Evolutionary conservation across 1,284 basidiomycete species (phyloP), one percentile per base, ranked within the genome.

Genomic region (Cryptococcus sp.): DNA sequence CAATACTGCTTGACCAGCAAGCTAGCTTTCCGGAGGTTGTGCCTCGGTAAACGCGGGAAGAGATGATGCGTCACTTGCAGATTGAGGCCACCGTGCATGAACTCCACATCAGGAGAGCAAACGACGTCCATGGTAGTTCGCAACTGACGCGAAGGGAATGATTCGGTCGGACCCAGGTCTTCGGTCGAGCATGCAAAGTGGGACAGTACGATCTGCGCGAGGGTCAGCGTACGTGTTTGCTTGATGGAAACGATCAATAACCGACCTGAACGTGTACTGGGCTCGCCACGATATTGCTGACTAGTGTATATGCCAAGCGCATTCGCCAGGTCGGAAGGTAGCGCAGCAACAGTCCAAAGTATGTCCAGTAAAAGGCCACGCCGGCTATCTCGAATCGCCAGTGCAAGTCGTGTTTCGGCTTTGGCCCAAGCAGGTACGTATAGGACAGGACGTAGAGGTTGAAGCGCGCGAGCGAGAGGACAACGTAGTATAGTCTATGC

Each of bases 41-140:
- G 95, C 27, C 96, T 83, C 2, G 96, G 96, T 1, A 98, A 82
- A 22, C 96, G 88, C 8, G 95, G 96, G 81, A 98, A 97, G 59
- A 98, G 84, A 78, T 98, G 96, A 73, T 99, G 95, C 5, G 95
- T 93, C 42, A 98, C 93, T 78, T 99, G 95, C 49, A 98, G 87
- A 71, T 99, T 93, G 23, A 86, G 73, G 87, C 85, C 95, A 27
- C 95, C 95, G 74, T 99, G 95, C 31, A 98, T 79, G 72, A 93
- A 97, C 64, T 87, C 90, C 66, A 97, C 83, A 47, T 85, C 85
- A 3, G 87, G 83, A 1, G 88, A 86, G 78, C 94, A 98, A 60
- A 90, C 86, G 41, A 99, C 93, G 77, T 99, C 96, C 64, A 92
- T 91, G 0, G 96, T 98, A 8, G 96, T 99, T 51, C 95, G 88